Evolutionary conservation across 2,329 filamentous ascomycete species (phyloP).

Genomic region (Leptographium galeiforme): DNA sequence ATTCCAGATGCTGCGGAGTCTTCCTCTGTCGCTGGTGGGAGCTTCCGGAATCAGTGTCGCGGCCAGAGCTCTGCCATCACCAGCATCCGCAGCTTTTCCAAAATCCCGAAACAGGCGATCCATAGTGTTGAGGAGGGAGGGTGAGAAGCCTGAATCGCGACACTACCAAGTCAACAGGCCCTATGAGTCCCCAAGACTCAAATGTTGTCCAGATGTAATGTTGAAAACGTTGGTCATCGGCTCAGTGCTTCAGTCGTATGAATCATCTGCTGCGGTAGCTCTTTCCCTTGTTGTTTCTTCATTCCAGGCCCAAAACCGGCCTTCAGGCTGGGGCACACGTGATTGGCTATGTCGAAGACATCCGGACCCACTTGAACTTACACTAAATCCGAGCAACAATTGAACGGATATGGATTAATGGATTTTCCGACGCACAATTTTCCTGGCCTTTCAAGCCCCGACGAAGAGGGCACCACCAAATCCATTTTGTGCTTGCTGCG

Average conservation of each 20-base stretch:
- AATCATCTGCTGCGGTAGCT: neutral
- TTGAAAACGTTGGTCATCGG: neutral
- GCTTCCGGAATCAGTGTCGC: slow-evolving; percentile 61
- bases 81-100: slow-evolving; percentile 47
- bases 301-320: neutral
- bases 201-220: neutral
- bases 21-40: slow-evolving; percentile 46
- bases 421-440: slow-evolving; percentile 11
- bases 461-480: slow-evolving; percentile 3
- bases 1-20: slow-evolving; percentile 56
- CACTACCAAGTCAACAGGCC: neutral
- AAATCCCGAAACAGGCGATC: slow-evolving; percentile 63
- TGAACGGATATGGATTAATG: slow-evolving; percentile 3
- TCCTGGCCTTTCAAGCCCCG: slow-evolving; percentile 5
- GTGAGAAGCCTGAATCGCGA: neutral
- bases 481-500: neutral
- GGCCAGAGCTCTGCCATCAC: slow-evolving; percentile 61
- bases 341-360: neutral
- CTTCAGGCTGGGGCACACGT: neutral
- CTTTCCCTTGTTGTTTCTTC: neutral
- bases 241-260: neutral
- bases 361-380: neutral
- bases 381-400: neutral
- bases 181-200: neutral
- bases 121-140: slow-evolving; percentile 34